Evolutionary conservation across 495 filamentous ascomycete genomes (phyloP).

Genomic region (Aspergillus asperescens): DNA sequence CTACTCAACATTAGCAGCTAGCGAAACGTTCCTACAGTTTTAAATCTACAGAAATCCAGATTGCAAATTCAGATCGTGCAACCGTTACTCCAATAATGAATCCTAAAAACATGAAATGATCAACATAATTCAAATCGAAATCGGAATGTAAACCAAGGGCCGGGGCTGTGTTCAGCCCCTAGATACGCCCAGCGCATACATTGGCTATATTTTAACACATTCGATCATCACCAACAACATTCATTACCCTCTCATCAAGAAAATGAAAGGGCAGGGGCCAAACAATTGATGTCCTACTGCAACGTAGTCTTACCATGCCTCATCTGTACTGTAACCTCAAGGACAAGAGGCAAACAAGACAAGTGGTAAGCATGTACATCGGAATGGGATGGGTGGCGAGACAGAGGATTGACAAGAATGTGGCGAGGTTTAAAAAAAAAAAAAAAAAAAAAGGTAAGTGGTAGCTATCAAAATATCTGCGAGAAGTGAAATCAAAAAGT

Average conservation of each 20-base stretch:
- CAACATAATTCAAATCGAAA: too few species aligned
- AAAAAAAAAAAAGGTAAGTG: not conserved
- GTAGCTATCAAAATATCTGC: conserved; percentile 7
- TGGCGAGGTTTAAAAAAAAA: not conserved
- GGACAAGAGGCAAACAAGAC: not conserved
- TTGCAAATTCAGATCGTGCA: too few species aligned
- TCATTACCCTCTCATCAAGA: conserved; percentile 1
- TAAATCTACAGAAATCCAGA: too few species aligned
- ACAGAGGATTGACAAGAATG: not conserved
- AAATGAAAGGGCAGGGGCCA: not conserved
- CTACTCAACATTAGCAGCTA: too few species aligned
- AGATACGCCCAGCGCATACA: not conserved
- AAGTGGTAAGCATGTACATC: conserved; percentile 8
- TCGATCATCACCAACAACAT: not conserved
- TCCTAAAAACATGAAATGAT: too few species aligned
- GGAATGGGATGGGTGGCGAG: not conserved
- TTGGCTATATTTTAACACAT: conserved; percentile 7
- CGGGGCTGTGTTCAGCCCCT: too few species aligned
- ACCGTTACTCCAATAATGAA: too few species aligned
- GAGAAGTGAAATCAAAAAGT: conserved; percentile 12
- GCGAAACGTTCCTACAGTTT: too few species aligned
- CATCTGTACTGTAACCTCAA: not conserved
- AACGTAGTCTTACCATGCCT: not conserved
- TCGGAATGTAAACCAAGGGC: too few species aligned
- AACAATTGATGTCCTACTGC: not conserved